These are phyloP conservation scores for Termitomyces sp. DNA, from an alignment of 768 basidiomycete genomes.

Conservation along the genomic window DNA sequence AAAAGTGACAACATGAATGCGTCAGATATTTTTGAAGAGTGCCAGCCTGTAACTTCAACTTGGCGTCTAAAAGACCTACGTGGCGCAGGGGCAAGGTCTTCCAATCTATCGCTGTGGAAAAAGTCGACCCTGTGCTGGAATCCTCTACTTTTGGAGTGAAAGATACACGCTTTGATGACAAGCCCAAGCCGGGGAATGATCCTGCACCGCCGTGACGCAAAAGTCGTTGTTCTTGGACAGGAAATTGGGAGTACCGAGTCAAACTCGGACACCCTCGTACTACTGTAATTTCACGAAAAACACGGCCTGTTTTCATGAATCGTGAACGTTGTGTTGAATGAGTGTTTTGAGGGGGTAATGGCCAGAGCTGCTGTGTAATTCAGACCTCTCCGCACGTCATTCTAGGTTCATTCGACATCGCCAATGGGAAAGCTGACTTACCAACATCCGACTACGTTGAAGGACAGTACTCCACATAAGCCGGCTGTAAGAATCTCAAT, in stretches of 20 bases:
- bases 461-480: too few relatives aligned
- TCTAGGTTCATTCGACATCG: neutral
- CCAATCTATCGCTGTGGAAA: neutral
- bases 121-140: neutral
- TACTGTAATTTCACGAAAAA: neutral
- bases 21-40: neutral
- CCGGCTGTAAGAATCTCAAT: neutral
- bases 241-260: neutral
- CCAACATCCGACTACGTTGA: neutral
- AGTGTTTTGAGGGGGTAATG: neutral
- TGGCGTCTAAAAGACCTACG: too few relatives aligned
- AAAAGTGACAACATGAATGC: neutral
- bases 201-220: neutral
- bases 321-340: neutral
- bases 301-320: neutral
- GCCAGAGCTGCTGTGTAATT: neutral
- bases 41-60: neutral
- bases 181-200: neutral
- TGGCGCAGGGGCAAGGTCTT: neutral
- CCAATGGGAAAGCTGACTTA: neutral
- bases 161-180: neutral
- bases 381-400: neutral
- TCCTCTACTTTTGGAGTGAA: neutral
- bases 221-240: neutral
- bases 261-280: neutral